phyloP scores from a whole-genome alignment of 2,329 filamentous ascomycete genomes.

The Cercospora sp. region DNA sequence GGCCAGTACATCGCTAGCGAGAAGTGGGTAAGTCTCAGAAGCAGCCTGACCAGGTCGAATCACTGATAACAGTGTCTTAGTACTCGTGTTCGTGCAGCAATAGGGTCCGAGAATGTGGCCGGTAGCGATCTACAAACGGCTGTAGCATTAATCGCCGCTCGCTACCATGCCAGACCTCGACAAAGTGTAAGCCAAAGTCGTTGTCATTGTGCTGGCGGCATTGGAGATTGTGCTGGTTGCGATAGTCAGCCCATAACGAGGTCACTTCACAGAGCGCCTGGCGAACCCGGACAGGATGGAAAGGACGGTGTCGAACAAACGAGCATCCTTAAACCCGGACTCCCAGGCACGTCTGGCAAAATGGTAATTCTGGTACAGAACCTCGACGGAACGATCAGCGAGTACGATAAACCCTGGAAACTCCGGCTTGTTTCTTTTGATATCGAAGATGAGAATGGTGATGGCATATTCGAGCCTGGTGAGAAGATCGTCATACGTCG shows the following conservation, averaged over 20 bases:
- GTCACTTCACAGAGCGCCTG: neutral
- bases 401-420: neutral
- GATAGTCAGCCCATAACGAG: neutral
- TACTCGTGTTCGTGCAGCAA: neutral
- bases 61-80: neutral
- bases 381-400: neutral
- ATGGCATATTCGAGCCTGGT: neutral
- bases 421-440: neutral
- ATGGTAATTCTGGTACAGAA: neutral
- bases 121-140: neutral
- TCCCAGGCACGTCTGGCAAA: neutral
- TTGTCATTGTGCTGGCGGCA: neutral
- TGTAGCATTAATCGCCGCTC: neutral
- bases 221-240: neutral
- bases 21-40: neutral
- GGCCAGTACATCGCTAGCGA: neutral
- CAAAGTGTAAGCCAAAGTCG: neutral
- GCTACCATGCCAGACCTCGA: neutral
- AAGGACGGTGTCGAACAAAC: neutral
- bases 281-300: neutral
- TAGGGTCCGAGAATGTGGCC: neutral
- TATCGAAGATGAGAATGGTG: neutral
- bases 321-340: neutral
- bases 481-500: neutral
- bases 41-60: rapidly evolving